Base-by-base conservation (phyloP, 306 rosid genomes). In the Prunus fruticosa region DNA sequence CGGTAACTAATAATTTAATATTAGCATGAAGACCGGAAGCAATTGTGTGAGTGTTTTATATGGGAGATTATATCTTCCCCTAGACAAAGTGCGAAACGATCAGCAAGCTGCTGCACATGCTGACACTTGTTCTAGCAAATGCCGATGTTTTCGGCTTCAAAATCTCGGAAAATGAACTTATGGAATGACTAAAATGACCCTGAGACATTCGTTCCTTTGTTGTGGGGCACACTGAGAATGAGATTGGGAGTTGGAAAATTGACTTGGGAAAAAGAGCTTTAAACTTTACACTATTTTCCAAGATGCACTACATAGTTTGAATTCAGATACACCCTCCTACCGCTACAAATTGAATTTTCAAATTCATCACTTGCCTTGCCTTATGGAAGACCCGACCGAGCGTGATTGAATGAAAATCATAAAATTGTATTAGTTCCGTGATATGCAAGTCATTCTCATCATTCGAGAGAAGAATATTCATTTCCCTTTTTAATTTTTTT, bases 121-220 rank as follows among this genome's bases (percentile, higher is more conserved):
- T 28, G 66, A 71, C 52, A 34, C 69, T 25, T 25, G 27, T 49
- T 57, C 20, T 18, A 60, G 61, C 68, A 65, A 77, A 73, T 53
- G 76, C 72, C 76, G 79, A 78, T 82, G 79, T 73, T 73, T 68
- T 73, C 73, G 80, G 67, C 46, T 75, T 70, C 51, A 20, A 70
- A 57, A 70, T 79, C 46, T 57, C 23, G 54, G 71, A 51, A 68
- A 78, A 54, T 1, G 22, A 45, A 28, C 28, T n/a, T 41, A 0
- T 0, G 2, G 14, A 66, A 47, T 75, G 74, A 75, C 81, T 60
- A 60, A 22, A 71, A 46, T 79, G 15, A 2, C 75, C 78, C 30
- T 23, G 25, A 28, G 38, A 71, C 74, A 49, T 73, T 73, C 67
- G 65, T 20, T 64, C 25, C 47, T 12, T 15, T 23, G 77, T 43